Evolutionary conservation across 2,329 filamentous ascomycete genomes (phyloP).

Genomic region (Fusarium cyanostomum): DNA sequence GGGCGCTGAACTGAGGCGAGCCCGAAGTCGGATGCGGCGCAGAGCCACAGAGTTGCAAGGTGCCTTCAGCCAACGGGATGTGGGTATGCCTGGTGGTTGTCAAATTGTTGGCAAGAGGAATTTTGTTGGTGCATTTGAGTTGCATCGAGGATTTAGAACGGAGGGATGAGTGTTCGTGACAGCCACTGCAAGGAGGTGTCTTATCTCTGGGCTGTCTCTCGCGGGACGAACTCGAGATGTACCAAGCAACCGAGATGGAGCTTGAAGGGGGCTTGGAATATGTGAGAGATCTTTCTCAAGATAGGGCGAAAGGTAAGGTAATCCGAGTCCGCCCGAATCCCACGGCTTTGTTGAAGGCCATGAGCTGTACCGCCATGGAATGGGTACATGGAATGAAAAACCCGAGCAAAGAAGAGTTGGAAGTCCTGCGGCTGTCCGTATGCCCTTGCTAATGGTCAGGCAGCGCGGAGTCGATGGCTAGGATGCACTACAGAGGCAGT

Average conservation of each 20-base stretch:
- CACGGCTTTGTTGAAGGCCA: not conserved
- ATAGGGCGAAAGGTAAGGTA: not conserved
- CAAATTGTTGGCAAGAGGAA: not conserved
- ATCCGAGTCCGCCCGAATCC: not conserved
- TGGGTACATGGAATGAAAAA: too few relatives aligned
- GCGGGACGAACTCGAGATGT: conserved; percentile 2
- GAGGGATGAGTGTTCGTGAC: not conserved
- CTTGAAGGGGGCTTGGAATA: not conserved
- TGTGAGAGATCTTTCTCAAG: not conserved
- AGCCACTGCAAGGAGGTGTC: not conserved
- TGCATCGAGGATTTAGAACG: not conserved
- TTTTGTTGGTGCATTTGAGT: conserved; percentile 2
- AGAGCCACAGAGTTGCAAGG: not conserved
- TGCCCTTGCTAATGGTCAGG: not conserved
- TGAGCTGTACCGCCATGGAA: not conserved
- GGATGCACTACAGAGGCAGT: conserved; percentile 4
- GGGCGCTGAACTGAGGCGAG: conserved; percentile 29
- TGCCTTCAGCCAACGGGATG: not conserved
- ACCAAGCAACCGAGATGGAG: conserved; percentile 3
- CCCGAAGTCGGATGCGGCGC: conserved; percentile 23
- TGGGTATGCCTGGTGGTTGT: not conserved
- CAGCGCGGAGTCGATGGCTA: not conserved
- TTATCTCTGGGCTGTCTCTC: not conserved
- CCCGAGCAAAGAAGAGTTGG: not conserved
- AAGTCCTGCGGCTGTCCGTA: not conserved